Percentiles rank a stretch among this genome's conserved stretches.
These are phyloP conservation scores for Phytophthora lateralis DNA, from an alignment of 352 stramenopile genomes.

Conservation along the genomic window DNA sequence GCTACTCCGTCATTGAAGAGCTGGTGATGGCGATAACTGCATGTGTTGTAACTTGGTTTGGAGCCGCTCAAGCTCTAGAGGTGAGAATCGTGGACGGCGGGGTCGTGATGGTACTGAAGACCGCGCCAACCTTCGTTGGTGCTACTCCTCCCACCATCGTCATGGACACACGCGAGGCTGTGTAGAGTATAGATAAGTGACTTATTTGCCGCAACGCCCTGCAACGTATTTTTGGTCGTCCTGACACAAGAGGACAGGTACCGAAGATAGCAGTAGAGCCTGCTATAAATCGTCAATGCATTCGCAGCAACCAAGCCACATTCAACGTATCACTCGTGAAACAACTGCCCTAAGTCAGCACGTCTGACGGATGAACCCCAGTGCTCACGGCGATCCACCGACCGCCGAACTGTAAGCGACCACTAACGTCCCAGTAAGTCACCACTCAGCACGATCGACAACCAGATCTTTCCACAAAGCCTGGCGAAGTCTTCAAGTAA, in stretches of 20 bases:
- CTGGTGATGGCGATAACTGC: too few relatives aligned
- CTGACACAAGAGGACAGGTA: too few relatives aligned
- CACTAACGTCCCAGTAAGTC: not conserved
- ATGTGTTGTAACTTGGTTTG: too few relatives aligned
- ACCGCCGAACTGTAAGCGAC: not conserved
- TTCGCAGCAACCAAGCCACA: too few relatives aligned
- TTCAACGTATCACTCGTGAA: not conserved
- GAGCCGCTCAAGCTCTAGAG: too few relatives aligned
- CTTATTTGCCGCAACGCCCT: too few relatives aligned
- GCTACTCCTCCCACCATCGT: constrained; percentile 9
- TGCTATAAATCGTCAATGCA: not conserved
- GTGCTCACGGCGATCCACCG: not conserved
- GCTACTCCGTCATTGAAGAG: too few relatives aligned
- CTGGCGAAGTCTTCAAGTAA: constrained; percentile 12
- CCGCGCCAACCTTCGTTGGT: not conserved
- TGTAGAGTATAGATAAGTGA: too few relatives aligned
- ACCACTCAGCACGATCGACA: not conserved
- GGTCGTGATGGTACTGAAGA: not conserved
- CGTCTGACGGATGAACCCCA: not conserved
- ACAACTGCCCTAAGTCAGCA: not conserved
- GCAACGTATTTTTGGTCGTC: too few relatives aligned
- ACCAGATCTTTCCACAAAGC: not conserved
- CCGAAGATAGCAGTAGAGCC: not conserved
- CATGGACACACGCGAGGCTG: not conserved
- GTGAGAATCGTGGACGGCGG: not conserved